A percentile compares a stretch with the other conserved stretches of the same genome.
These are phyloP conservation scores for Dothistroma septosporum DNA, from an alignment of 2,329 filamentous ascomycete species.

Conservation along the genomic window DNA sequence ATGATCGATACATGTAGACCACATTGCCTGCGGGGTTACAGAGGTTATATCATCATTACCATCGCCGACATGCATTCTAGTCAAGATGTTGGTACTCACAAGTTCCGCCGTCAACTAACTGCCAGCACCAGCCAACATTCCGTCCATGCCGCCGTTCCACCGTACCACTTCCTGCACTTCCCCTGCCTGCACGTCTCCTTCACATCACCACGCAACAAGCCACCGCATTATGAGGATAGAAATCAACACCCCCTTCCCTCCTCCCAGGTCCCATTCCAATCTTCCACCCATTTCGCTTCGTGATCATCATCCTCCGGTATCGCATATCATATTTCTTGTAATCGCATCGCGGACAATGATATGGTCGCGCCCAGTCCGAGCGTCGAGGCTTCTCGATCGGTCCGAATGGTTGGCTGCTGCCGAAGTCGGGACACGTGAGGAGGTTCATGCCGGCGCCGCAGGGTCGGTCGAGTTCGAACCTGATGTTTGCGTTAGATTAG, in stretches of 20 bases:
- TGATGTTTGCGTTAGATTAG: no score
- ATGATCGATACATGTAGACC: no score
- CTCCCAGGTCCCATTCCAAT: conserved; percentile 25
- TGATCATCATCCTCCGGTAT: conserved; percentile 23
- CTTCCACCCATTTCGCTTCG: conserved; percentile 27
- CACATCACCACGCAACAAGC: conserved; percentile 18
- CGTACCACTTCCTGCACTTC: not conserved
- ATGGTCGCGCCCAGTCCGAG: conserved; percentile 17
- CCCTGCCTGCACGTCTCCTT: not conserved
- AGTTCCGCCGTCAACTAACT: not conserved
- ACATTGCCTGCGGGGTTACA: no score
- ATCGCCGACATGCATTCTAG: not conserved
- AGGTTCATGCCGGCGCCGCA: conserved; percentile 42
- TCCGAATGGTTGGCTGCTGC: conserved; percentile 23
- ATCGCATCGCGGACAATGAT: conserved; percentile 30
- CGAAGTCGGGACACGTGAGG: conserved; percentile 39
- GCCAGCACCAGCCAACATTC: not conserved
- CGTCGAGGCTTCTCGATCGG: conserved; percentile 24
- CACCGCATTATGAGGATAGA: conserved; percentile 16
- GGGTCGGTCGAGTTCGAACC: conserved; percentile 42
- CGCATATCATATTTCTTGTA: conserved; percentile 26
- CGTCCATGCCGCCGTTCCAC: not conserved
- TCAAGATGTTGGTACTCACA: not conserved
- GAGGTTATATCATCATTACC: not conserved
- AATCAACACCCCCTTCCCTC: conserved; percentile 23